phyloP scores from a whole-genome alignment of 345 rosid genomes.

The Rhodamnia rubescens region DNA sequence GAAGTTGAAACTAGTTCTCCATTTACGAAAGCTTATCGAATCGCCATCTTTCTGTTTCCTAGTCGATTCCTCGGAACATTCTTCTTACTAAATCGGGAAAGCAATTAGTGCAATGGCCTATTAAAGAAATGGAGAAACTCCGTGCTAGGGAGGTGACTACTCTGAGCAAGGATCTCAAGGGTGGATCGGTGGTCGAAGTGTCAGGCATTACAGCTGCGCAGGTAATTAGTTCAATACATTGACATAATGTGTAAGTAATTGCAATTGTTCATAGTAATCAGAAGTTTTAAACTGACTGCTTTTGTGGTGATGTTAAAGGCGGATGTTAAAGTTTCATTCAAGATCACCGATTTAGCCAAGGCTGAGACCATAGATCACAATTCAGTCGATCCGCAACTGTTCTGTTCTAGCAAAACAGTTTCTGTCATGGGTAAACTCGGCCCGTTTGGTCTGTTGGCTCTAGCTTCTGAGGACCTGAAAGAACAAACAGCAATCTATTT shows the following conservation, averaged over 20 bases:
- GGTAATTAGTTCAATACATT: slow-evolving; percentile 5
- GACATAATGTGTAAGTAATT: background rate
- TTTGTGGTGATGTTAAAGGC: background rate
- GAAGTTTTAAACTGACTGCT: background rate
- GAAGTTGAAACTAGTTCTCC: background rate
- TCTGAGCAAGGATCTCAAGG: slow-evolving; percentile 9
- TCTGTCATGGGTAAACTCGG: slow-evolving; percentile 25
- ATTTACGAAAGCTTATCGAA: background rate
- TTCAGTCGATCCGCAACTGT: slow-evolving; percentile 21
- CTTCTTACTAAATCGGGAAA: slow-evolving; percentile 40
- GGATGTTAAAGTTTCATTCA: slow-evolving; percentile 44
- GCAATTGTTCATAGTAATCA: background rate
- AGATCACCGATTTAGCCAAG: slow-evolving; percentile 15
- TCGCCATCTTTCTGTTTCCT: background rate
- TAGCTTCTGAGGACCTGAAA: slow-evolving; percentile 40
- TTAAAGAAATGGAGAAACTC: slow-evolving; percentile 34
- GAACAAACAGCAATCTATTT: slow-evolving; percentile 61
- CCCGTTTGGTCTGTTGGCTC: slow-evolving; percentile 54
- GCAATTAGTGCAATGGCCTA: slow-evolving; percentile 59
- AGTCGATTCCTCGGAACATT: slow-evolving; percentile 50
- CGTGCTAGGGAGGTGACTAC: slow-evolving; percentile 15
- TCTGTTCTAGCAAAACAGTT: slow-evolving; percentile 27
- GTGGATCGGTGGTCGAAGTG: slow-evolving; percentile 26
- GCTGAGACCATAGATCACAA: slow-evolving; percentile 18
- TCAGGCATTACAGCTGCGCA: slow-evolving; percentile 44